A percentile compares a stretch with the other conserved stretches of the same genome.
Conservation (phyloP, 306 rosid genomes). For the Castanopsis chinensis region DNA sequence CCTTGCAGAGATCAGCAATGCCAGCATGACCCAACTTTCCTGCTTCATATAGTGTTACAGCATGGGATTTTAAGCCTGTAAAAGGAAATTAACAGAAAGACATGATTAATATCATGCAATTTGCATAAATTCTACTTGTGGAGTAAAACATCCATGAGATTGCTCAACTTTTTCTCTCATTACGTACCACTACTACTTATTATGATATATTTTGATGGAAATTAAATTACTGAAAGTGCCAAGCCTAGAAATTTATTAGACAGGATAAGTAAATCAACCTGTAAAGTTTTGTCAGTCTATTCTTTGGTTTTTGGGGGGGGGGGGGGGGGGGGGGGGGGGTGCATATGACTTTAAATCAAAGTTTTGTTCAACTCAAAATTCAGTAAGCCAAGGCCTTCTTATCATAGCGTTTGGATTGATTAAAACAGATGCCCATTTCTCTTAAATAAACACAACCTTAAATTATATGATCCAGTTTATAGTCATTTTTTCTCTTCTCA, state of each 20-base stretch:
- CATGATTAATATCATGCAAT: slow-evolving; percentile 14
- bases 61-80: slow-evolving; percentile 96
- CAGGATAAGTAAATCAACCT: neutral
- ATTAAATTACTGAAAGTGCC: neutral
- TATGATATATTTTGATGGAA: neutral
- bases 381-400: neutral
- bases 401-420: neutral
- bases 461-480: neutral
- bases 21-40: slow-evolving; percentile 93
- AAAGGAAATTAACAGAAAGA: slow-evolving; percentile 16
- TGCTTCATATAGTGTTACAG: slow-evolving; percentile 94
- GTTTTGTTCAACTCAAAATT: neutral
- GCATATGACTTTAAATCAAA: neutral
- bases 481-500: neutral
- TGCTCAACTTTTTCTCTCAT: neutral
- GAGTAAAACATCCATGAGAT: neutral
- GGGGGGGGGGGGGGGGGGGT: too few relatives aligned
- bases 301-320: too few relatives aligned
- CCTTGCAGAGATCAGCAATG: slow-evolving; percentile 91
- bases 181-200: neutral
- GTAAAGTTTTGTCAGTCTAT: neutral
- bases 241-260: neutral
- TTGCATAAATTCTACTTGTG: neutral
- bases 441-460: neutral
- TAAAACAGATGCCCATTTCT: neutral